These are phyloP conservation scores for Acer yangbiense DNA, from an alignment of 345 rosid species.

Conservation along the genomic window DNA sequence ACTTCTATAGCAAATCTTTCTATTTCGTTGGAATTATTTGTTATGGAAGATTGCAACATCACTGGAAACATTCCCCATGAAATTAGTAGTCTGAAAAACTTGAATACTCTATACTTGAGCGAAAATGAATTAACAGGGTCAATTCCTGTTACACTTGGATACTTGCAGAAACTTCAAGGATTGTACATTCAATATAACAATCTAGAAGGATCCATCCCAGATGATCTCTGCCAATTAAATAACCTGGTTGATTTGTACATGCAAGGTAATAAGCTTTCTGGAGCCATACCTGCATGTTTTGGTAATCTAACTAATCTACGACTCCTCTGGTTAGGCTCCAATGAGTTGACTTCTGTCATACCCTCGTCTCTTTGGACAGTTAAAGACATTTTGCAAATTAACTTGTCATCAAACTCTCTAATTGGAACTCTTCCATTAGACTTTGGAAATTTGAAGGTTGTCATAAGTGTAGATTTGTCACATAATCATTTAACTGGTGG, in stretches of 20 bases:
- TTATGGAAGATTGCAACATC: background rate
- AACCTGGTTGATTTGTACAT: background rate
- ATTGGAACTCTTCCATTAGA: background rate
- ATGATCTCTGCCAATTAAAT: constrained; percentile 4
- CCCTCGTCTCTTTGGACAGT: constrained; percentile 16
- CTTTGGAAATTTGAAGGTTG: background rate
- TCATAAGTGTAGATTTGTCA: background rate
- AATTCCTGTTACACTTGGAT: constrained; percentile 12
- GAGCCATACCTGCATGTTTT: constrained; percentile 8
- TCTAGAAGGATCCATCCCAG: constrained; percentile 11
- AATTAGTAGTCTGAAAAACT: constrained; percentile 8
- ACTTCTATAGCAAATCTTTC: constrained; percentile 12
- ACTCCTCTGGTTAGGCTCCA: background rate
- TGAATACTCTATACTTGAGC: background rate
- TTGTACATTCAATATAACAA: background rate
- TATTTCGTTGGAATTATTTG: background rate
- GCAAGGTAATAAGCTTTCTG: constrained; percentile 8
- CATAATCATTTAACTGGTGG: background rate
- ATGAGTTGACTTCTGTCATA: constrained; percentile 8
- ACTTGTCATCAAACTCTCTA: background rate
- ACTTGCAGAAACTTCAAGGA: background rate
- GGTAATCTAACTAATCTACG: constrained; percentile 9
- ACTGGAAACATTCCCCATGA: constrained; percentile 19
- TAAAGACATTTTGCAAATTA: background rate
- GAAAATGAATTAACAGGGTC: constrained; percentile 16